Conservation (phyloP, 2,329 filamentous ascomycete genomes). For the Grosmannia huntii region DNA sequence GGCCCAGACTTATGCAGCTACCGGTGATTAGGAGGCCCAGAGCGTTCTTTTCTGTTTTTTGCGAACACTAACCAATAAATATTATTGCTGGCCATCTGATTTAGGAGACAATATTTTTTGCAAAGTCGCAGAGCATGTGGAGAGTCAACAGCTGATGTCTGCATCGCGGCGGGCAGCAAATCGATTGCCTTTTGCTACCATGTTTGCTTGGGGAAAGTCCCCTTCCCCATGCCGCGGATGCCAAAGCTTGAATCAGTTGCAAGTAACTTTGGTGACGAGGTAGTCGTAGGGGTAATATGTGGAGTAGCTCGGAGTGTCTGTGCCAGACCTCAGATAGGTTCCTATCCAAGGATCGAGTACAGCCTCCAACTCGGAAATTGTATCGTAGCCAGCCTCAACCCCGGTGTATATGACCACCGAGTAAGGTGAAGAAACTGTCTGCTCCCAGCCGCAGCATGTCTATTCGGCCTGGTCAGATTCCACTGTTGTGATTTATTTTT, state of each 20-base stretch:
- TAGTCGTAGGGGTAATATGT: background rate
- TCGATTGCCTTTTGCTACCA: background rate
- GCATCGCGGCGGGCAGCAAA: no score
- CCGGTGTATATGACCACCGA: background rate
- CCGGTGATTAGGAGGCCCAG: no score
- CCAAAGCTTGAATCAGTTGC: background rate
- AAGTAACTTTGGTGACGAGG: background rate
- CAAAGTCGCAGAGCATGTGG: no score
- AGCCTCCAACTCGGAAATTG: background rate
- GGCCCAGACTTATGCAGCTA: no score
- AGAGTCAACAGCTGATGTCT: no score
- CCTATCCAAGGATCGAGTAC: background rate
- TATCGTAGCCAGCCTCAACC: background rate
- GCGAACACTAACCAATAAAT: no score
- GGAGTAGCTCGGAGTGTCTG: background rate
- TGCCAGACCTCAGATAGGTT: background rate
- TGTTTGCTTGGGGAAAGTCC: background rate
- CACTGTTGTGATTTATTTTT: no score
- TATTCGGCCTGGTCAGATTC: background rate
- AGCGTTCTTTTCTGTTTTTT: no score
- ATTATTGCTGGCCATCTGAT: no score
- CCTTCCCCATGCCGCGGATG: no score
- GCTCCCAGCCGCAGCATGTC: background rate
- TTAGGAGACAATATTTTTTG: no score
- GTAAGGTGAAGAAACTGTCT: background rate